Base-by-base conservation (phyloP, 1,139 yeast genomes). In the Diutina catenulata region DNA sequence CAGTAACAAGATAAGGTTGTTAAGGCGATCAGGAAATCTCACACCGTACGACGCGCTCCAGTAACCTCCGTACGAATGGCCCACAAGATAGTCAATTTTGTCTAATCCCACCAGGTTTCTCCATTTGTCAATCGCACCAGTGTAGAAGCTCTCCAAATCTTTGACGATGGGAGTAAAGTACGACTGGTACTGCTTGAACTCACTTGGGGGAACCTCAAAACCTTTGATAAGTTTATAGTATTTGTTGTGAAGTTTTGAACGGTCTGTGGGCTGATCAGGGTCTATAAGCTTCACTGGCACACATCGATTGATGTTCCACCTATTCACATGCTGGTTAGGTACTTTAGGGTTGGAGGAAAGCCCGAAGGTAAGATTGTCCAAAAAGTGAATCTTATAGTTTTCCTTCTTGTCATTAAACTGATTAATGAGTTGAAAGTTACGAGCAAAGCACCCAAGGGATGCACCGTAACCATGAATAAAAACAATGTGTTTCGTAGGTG, bases 391-490 rank as follows among this genome's bases (percentile, higher is more conserved):
- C 39, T 69, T 59, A 49, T 61, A 60, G 49, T 70, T 52, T 54
- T 63, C 53, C 55, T 65, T 39, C 62, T 66, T 25, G 56, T 60
- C 59, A 56, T 47, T 42, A 59, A 66, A 54, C 20, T 55, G 46
- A 43, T 64, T 53, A 70, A 62, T 32, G 49, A 71, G 38, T 40
- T 70, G 74, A 45, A 86, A 75, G 50, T 84, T 88, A 40, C 87
- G 65, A 47, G 86, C 87, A 60, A 77, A 91, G 51, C 91, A 81
- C 18, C 93, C 91, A 13, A 81, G 66, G 0, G 94, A 80, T 0
- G 97, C 94, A 0, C 94, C 95, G 55, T 84, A 87, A 0, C 98
- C 98, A 53, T 91, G 98, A 13, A 91, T 51, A 49, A 91, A 64
- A 4, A 87, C 86, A 19, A 80, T 49, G 45, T 73, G 72, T 14